Evolutionary conservation across 768 basidiomycete genomes (phyloP).

Genomic region (Termitomyces sp.): DNA sequence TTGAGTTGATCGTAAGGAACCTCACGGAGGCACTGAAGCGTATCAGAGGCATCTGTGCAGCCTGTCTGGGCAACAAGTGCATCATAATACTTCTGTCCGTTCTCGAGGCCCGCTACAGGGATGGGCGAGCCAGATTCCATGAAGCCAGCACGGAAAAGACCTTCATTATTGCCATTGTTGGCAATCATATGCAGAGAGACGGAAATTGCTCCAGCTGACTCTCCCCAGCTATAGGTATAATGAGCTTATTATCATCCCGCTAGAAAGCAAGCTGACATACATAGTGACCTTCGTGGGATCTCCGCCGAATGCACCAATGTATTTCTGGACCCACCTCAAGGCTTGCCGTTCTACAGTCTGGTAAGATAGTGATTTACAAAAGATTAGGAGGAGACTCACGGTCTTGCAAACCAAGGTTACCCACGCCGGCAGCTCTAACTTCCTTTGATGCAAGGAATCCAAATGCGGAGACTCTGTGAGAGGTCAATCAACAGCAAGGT

Average conservation of each 20-base stretch:
- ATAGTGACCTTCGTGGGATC: constrained; percentile 51
- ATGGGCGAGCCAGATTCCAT: constrained; percentile 50
- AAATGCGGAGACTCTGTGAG: constrained; percentile 21
- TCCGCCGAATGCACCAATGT: constrained; percentile 59
- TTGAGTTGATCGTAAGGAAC: constrained; percentile 36
- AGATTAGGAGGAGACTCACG: constrained; percentile 31
- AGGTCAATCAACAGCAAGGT: neutral
- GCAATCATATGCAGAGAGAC: constrained; percentile 47
- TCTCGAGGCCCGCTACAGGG: constrained; percentile 39
- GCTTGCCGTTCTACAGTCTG: constrained; percentile 14
- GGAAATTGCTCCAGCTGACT: constrained; percentile 56
- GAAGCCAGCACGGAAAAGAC: constrained; percentile 47
- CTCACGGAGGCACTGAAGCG: constrained; percentile 39
- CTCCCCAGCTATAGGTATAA: constrained; percentile 40
- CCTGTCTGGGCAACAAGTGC: constrained; percentile 36
- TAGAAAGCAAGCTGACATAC: constrained; percentile 20
- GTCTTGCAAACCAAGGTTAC: constrained; percentile 60
- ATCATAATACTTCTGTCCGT: constrained; percentile 46
- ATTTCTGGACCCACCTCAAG: constrained; percentile 58
- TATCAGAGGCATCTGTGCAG: constrained; percentile 36
- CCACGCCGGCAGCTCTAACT: constrained; percentile 39
- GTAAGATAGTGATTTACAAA: neutral
- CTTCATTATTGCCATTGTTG: constrained; percentile 40
- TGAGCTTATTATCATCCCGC: neutral
- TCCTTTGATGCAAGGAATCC: constrained; percentile 45